Evolutionary conservation across 768 basidiomycete genomes (phyloP).

Genomic region (Tulasnella calospora): DNA sequence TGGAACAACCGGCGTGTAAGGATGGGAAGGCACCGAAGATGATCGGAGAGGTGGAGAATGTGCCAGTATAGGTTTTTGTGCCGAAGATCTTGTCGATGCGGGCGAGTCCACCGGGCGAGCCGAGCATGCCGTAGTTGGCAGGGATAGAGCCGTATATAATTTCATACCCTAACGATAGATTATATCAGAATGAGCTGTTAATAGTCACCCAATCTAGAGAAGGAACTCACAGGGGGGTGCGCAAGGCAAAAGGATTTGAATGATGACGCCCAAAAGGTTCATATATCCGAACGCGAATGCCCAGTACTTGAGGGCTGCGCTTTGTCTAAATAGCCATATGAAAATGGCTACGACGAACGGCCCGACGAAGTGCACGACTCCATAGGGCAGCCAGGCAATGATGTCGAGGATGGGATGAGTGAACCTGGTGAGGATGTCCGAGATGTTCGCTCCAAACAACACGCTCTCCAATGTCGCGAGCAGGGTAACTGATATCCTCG

Average conservation of each 20-base stretch:
- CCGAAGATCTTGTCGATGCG: slow-evolving; percentile 89
- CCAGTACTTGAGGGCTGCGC: slow-evolving; percentile 77
- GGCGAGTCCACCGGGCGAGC: slow-evolving; percentile 87
- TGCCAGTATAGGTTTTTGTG: slow-evolving; percentile 63
- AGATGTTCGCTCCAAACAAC: slow-evolving; percentile 95
- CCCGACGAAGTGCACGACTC: slow-evolving; percentile 81
- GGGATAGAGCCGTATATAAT: slow-evolving; percentile 94
- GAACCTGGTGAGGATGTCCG: slow-evolving; percentile 90
- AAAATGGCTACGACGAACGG: slow-evolving; percentile 83
- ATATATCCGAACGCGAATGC: slow-evolving; percentile 86
- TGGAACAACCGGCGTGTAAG: slow-evolving; percentile 84
- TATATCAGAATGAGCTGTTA: background rate
- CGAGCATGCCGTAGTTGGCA: slow-evolving; percentile 85
- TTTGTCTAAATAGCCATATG: slow-evolving; percentile 84
- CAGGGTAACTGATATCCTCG: slow-evolving; percentile 82
- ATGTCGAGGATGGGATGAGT: slow-evolving; percentile 91
- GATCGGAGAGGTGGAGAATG: slow-evolving; percentile 83
- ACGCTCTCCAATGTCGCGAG: slow-evolving; percentile 93
- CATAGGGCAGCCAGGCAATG: slow-evolving; percentile 94
- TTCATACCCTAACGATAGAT: slow-evolving; percentile 73
- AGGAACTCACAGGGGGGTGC: slow-evolving; percentile 63
- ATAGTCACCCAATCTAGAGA: background rate
- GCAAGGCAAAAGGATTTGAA: slow-evolving; percentile 86
- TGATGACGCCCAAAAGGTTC: slow-evolving; percentile 81
- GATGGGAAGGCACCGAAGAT: slow-evolving; percentile 97